Base-by-base conservation (phyloP, 495 filamentous ascomycete species). In the Penicillium bovifimosum region DNA sequence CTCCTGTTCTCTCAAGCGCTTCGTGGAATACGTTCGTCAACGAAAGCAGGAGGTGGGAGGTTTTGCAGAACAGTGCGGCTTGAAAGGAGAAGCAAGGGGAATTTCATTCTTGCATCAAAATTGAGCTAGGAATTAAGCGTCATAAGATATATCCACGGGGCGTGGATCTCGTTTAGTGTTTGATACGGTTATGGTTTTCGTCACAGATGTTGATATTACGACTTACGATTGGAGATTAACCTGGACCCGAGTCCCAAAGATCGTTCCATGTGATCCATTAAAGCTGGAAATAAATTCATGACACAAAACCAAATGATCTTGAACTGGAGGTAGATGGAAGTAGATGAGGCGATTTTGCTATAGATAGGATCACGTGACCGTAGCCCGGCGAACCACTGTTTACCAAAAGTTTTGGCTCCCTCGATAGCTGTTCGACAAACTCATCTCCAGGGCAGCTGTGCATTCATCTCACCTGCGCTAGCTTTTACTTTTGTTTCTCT, bases 1-100 rank as follows among this genome's bases (percentile, higher is more conserved):
- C 2, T 81, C 77, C 46, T 84, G 81, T 66, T 65, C 75, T 27
- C 56, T 83, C 24, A 60, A 55, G 29, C 52, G 64, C 2, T 83
- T 82, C 52, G 49, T 69, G 39, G 57, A 63, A 13, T 65, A 71
- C 63, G 71, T 82, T 7, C 53, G 58, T 50, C 54, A 54, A 43
- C 54, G 60, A 28, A 61, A 56, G 33, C 10, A 24, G 27, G 63
- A 64, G 34, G 59, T 67, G 10, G 70, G 68, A 9, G 58, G 65
- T 9, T 73, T 70, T 53, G 62, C 42, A 2, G 59, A 66, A 5
- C 62, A 66, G 9, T 71, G 70, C 59, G 62, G 61, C 13, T 34
- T 66, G 29, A 54, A 66, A 17, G 60, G 59, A 3, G 53, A 70
- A 54, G 45, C 52, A 52, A 56, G 61, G 38, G 16, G 41, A 11